These are phyloP conservation scores for Stephania cephalantha DNA, from an alignment of 164 flowering plant species.

Conservation along the genomic window DNA sequence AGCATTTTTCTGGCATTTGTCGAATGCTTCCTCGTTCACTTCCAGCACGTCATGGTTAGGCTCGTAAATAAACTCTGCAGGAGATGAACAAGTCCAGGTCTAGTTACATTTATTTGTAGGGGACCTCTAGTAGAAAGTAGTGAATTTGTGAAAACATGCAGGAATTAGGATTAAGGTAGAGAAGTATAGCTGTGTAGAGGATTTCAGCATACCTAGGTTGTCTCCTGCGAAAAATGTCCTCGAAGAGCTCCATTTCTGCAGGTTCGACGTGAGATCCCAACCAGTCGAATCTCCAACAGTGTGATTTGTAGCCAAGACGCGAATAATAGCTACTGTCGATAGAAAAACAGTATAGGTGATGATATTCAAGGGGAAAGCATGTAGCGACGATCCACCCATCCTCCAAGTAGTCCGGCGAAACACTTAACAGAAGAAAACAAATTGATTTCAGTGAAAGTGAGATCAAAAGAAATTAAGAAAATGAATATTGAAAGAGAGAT, in stretches of 20 bases:
- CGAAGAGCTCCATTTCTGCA: conserved; percentile 26
- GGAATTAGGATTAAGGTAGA: neutral
- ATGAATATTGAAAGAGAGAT: neutral
- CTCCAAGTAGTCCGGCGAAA: neutral
- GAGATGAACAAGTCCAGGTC: too few relatives aligned
- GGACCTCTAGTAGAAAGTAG: too few relatives aligned
- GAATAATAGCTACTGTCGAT: conserved; percentile 18
- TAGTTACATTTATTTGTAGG: too few relatives aligned
- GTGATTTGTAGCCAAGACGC: conserved; percentile 30
- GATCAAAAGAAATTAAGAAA: too few relatives aligned
- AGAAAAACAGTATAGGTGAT: conserved; percentile 17
- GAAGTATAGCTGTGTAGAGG: neutral
- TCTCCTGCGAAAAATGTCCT: conserved; percentile 29
- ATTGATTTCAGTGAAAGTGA: too few relatives aligned
- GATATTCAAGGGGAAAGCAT: conserved; percentile 19
- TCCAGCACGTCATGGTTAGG: conserved; percentile 37
- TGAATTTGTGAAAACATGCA: neutral
- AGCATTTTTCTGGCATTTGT: conserved; percentile 16
- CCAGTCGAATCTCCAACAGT: conserved; percentile 39
- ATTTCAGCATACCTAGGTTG: conserved; percentile 22
- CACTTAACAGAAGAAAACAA: too few relatives aligned
- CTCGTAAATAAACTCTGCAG: conserved; percentile 35
- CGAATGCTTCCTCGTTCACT: conserved; percentile 24
- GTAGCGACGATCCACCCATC: conserved; percentile 1
- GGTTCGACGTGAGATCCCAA: conserved; percentile 34